These are phyloP conservation scores for Stemphylium beticola DNA, from an alignment of 2,329 filamentous ascomycete species.

Conservation along the genomic window DNA sequence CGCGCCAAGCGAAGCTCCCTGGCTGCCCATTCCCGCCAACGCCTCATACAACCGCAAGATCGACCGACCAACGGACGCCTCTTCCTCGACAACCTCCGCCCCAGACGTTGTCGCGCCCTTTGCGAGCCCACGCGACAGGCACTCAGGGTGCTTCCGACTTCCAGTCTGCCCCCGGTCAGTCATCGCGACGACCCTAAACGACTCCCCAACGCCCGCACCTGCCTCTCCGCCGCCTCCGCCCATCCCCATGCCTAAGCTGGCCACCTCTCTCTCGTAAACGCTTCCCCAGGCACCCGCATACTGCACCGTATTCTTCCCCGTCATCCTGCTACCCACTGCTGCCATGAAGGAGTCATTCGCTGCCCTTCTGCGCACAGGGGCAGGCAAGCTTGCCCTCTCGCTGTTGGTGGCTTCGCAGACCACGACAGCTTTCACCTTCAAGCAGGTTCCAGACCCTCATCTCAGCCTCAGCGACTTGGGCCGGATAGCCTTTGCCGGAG, in stretches of 20 bases:
- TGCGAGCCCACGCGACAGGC: constrained; percentile 5
- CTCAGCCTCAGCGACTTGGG: constrained; percentile 82
- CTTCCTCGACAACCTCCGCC: not conserved
- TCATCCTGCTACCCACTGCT: constrained; percentile 28
- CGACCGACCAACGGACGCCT: constrained; percentile 10
- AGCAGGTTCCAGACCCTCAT: constrained; percentile 68
- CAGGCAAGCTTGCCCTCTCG: constrained; percentile 46
- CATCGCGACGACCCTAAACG: constrained; percentile 9
- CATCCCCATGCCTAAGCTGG: constrained; percentile 25
- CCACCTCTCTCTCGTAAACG: constrained; percentile 20
- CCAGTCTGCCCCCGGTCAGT: constrained; percentile 9
- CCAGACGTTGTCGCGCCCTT: constrained; percentile 1
- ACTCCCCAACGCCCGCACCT: constrained; percentile 10
- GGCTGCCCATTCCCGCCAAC: constrained; percentile 27
- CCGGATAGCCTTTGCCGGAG: constrained; percentile 81
- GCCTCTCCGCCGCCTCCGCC: constrained; percentile 6
- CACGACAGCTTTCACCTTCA: constrained; percentile 58
- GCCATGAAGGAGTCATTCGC: constrained; percentile 47
- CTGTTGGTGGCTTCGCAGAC: constrained; percentile 37
- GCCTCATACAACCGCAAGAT: constrained; percentile 20
- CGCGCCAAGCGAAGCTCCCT: constrained; percentile 29
- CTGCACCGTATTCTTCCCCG: constrained; percentile 30
- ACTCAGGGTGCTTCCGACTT: constrained; percentile 5
- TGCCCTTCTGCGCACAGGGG: constrained; percentile 47
- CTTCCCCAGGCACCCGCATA: constrained; percentile 9